These are phyloP conservation scores for Starmerella floris DNA, from an alignment of 805 yeast genomes.

Conservation along the genomic window DNA sequence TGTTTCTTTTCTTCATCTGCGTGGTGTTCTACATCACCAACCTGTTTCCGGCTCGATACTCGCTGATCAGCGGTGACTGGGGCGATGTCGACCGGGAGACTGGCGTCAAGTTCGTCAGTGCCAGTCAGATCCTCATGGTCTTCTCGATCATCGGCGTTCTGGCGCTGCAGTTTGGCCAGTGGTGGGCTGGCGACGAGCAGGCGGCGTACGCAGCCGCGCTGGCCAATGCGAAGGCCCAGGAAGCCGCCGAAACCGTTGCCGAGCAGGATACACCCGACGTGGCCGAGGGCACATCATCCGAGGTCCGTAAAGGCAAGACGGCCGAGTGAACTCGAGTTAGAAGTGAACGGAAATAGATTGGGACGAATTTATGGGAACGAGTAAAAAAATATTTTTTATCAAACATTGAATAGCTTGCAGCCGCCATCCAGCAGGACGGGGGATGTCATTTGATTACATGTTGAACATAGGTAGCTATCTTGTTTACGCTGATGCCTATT, in stretches of 20 bases:
- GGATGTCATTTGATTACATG: too few relatives aligned
- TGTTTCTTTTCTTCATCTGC: constrained; percentile 58
- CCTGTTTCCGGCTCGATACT: constrained; percentile 62
- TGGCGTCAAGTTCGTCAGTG: constrained; percentile 85
- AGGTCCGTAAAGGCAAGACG: not conserved
- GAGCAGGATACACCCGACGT: not conserved
- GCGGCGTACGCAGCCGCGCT: constrained; percentile 8
- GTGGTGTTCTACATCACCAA: constrained; percentile 75
- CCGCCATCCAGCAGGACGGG: too few relatives aligned
- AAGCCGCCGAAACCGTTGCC: not conserved
- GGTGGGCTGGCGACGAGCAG: constrained; percentile 45
- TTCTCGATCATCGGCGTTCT: constrained; percentile 65
- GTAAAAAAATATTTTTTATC: too few relatives aligned
- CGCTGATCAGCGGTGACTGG: constrained; percentile 66
- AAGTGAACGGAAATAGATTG: too few relatives aligned
- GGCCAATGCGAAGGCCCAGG: not conserved
- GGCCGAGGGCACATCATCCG: not conserved
- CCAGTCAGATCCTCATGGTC: constrained; percentile 66
- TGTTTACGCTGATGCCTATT: too few relatives aligned
- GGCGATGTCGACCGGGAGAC: constrained; percentile 82
- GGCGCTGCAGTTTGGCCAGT: constrained; percentile 73
- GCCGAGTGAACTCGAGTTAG: not conserved
- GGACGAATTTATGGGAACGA: too few relatives aligned
- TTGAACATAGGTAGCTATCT: too few relatives aligned
- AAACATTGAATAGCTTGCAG: too few relatives aligned